Evolutionary conservation across 2,329 filamentous ascomycete species (phyloP).

Genomic region (Venturia aucupariae): DNA sequence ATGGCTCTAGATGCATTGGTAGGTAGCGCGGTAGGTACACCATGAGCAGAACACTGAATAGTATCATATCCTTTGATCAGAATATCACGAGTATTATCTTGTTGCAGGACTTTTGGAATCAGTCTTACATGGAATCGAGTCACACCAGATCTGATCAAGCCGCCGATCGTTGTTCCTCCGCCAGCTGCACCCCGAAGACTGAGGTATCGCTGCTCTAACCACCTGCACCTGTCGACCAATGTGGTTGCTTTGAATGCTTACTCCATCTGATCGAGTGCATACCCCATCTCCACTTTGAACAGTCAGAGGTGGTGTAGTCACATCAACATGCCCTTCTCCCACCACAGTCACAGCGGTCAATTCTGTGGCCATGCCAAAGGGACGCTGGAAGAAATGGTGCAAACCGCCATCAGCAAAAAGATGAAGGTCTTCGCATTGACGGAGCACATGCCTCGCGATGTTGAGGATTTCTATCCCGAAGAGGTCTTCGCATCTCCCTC

Average conservation of each 20-base stretch:
- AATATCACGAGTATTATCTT: too few relatives aligned
- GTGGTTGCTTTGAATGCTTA: neutral
- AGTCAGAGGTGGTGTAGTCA: neutral
- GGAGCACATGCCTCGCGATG: constrained; percentile 85
- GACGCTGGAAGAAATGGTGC: constrained; percentile 72
- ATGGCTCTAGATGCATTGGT: neutral
- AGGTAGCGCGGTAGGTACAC: too few relatives aligned
- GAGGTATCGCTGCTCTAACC: neutral
- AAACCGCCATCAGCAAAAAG: constrained; percentile 64
- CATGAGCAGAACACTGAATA: neutral
- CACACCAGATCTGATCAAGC: neutral
- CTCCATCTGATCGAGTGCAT: neutral
- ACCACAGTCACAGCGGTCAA: constrained; percentile 96
- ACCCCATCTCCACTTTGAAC: neutral
- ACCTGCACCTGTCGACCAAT: neutral
- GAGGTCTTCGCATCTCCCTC: constrained; percentile 45
- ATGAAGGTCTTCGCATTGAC: constrained; percentile 82
- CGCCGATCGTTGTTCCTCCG: neutral
- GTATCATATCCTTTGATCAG: neutral
- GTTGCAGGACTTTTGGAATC: neutral
- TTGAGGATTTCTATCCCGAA: constrained; percentile 82
- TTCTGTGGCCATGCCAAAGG: constrained; percentile 92
- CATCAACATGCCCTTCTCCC: constrained; percentile 79
- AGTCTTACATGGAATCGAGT: neutral
- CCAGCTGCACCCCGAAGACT: neutral